A percentile compares a stretch with the other conserved stretches of the same genome.
These are phyloP conservation scores for Pachyrhizus erosus DNA, from an alignment of 306 rosid genomes.

Conservation along the genomic window DNA sequence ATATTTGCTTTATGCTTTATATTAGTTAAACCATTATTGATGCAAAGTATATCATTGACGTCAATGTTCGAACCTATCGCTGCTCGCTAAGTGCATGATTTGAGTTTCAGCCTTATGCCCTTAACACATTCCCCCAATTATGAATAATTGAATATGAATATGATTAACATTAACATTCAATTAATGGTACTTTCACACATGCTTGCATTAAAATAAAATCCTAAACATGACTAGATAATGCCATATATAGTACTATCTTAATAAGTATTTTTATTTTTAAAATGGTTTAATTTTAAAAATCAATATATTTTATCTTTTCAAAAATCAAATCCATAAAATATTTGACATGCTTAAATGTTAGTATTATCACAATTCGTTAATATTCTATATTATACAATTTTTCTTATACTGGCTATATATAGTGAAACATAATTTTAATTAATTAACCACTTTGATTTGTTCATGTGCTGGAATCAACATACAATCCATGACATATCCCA, in stretches of 20 bases:
- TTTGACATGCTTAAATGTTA: neutral
- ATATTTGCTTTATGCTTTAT: constrained; percentile 73
- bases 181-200: too few species aligned
- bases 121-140: neutral
- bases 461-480: too few species aligned
- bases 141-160: too few species aligned
- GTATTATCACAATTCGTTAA: neutral
- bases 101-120: constrained; percentile 7
- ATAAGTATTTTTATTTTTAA: too few species aligned
- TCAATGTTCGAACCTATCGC: constrained; percentile 39
- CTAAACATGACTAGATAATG: too few species aligned
- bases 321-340: neutral
- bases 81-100: constrained; percentile 38
- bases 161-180: too few species aligned
- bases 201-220: too few species aligned
- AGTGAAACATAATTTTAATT: neutral
- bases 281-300: too few species aligned
- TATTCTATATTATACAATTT: neutral
- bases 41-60: constrained; percentile 52
- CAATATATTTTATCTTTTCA: too few species aligned
- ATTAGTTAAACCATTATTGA: constrained; percentile 49
- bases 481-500: too few species aligned
- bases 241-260: too few species aligned
- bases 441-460: too few species aligned
- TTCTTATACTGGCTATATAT: neutral